Percentiles rank a stretch among this genome's conserved stretches.
phyloP scores from a whole-genome alignment of 345 rosid species.

The Euphorbia lathyris region DNA sequence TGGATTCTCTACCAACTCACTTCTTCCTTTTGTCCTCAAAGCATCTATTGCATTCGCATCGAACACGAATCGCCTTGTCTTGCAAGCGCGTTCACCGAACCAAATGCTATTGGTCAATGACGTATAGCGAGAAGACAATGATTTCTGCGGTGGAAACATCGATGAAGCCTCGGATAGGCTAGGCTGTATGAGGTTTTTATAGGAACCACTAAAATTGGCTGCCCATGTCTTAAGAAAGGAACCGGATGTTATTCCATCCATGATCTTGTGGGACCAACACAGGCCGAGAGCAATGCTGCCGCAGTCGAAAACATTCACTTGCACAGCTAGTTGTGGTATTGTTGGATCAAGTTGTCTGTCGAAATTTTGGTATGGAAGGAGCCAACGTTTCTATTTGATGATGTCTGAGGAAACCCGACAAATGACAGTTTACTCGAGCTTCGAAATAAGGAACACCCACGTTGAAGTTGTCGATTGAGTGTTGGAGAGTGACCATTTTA shows the following conservation, averaged over 20 bases:
- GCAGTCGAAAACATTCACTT: no score
- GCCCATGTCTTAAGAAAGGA: no score
- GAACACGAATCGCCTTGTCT: constrained; percentile 6
- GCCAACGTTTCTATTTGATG: background rate
- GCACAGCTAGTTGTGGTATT: no score
- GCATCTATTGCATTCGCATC: background rate
- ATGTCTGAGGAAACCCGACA: background rate
- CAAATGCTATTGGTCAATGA: background rate
- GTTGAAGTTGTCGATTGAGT: background rate
- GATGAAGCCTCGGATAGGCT: no score
- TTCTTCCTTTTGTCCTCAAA: background rate
- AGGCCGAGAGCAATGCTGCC: no score
- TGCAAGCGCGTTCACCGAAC: background rate
- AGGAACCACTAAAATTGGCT: no score
- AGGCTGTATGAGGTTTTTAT: no score
- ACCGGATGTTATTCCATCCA: no score
- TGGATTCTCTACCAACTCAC: background rate
- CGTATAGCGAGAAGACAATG: background rate
- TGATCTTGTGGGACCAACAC: no score
- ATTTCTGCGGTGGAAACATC: background rate
- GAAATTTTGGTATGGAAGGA: background rate
- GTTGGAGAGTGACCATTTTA: no score
- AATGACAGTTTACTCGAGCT: background rate
- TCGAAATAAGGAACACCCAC: constrained; percentile 7
- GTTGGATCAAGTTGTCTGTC: background rate